Percentiles rank a stretch among this genome's conserved stretches.
Evolutionary conservation across 371 early-diverging fungal species (phyloP).

Genomic region (Mortierella sp.): DNA sequence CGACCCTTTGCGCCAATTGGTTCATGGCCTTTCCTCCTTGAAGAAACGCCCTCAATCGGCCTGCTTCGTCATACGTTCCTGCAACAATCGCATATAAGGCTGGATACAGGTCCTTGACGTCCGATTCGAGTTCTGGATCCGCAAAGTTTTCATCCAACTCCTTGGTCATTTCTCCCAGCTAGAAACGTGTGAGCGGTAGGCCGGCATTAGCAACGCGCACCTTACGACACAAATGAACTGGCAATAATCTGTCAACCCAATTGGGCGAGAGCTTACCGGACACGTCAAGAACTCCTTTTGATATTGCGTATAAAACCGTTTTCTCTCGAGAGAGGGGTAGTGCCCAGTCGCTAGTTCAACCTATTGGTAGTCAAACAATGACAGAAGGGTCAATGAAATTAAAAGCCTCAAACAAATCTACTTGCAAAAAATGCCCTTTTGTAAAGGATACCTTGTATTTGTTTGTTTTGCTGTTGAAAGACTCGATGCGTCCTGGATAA

Average conservation of each 20-base stretch:
- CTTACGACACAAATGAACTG: neutral
- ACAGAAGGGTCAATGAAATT: neutral
- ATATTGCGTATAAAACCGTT: constrained; percentile 42
- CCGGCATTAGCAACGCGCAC: neutral
- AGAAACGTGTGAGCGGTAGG: neutral
- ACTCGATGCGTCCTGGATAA: constrained; percentile 36
- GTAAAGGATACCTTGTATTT: constrained; percentile 37
- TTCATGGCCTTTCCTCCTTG: constrained; percentile 37
- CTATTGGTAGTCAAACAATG: constrained; percentile 2
- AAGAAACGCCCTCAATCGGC: constrained; percentile 31
- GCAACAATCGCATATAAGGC: constrained; percentile 28
- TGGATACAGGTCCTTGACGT: constrained; percentile 25
- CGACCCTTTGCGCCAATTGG: constrained; percentile 35
- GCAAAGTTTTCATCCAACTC: constrained; percentile 14
- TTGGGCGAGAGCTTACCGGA: constrained; percentile 17
- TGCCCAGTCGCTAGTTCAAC: constrained; percentile 36
- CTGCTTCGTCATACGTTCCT: constrained; percentile 34
- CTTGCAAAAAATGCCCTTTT: neutral
- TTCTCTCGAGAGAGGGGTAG: constrained; percentile 34
- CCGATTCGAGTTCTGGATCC: constrained; percentile 29
- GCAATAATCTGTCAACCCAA: too few species aligned
- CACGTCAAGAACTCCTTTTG: constrained; percentile 46
- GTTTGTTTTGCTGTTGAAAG: constrained; percentile 41
- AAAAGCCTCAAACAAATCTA: neutral
- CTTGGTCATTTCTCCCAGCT: constrained; percentile 36